These are phyloP conservation scores for Aspergillus versicolor DNA, from an alignment of 2,329 filamentous ascomycete genomes.

Conservation along the genomic window DNA sequence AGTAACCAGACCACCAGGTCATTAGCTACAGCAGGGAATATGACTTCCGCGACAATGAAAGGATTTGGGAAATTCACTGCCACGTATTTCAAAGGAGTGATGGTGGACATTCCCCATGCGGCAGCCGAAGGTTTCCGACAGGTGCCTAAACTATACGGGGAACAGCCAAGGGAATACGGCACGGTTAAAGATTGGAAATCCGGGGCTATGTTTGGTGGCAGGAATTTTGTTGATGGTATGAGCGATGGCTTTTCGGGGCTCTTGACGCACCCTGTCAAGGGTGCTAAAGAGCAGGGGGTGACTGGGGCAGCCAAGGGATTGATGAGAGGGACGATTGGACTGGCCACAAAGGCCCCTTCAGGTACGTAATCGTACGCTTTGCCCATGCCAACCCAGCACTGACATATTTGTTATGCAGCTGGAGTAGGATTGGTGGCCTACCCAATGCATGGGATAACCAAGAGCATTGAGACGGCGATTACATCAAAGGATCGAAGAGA, in stretches of 20 bases:
- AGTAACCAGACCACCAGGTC: neutral
- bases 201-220: conserved; percentile 27
- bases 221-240: conserved; percentile 37
- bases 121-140: conserved; percentile 36
- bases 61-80: conserved; percentile 26
- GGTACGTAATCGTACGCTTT: conserved; percentile 17
- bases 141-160: conserved; percentile 38
- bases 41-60: conserved; percentile 19
- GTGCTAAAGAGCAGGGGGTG: conserved; percentile 31
- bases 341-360: conserved; percentile 23
- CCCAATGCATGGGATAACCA: too few species aligned
- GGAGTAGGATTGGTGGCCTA: too few species aligned
- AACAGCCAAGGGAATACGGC: conserved; percentile 32
- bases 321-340: conserved; percentile 31
- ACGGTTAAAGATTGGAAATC: conserved; percentile 34
- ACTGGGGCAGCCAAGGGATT: conserved; percentile 34
- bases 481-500: too few species aligned
- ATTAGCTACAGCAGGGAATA: conserved; percentile 6
- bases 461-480: too few species aligned
- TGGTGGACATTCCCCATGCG: conserved; percentile 40
- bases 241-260: conserved; percentile 32
- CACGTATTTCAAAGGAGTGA: conserved; percentile 30
- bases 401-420: too few species aligned
- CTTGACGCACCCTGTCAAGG: conserved; percentile 30
- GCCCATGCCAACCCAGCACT: too few species aligned